Conservation (phyloP, 2,329 filamentous ascomycete genomes). For the Helicocarpus griseus region DNA sequence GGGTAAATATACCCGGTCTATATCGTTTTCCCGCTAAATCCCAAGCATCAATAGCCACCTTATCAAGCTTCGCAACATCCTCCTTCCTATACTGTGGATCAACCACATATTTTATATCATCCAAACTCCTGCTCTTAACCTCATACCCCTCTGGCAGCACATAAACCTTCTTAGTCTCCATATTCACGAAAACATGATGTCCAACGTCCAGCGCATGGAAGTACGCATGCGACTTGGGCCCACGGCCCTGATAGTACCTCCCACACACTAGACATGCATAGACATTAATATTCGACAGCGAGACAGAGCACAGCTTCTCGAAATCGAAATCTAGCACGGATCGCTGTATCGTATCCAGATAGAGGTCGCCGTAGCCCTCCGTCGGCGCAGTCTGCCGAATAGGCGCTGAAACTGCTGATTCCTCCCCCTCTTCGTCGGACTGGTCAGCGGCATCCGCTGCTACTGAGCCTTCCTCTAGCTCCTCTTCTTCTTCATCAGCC, state of each 20-base stretch:
- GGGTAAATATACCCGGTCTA: conserved; percentile 50
- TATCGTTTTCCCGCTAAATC: conserved; percentile 79
- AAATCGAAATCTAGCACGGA: conserved; percentile 95
- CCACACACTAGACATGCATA: conserved; percentile 96
- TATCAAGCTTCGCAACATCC: conserved; percentile 74
- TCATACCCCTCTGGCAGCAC: conserved; percentile 87
- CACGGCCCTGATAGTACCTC: conserved; percentile 93
- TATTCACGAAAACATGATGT: conserved; percentile 97
- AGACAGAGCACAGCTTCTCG: conserved; percentile 94
- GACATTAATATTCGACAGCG: conserved; percentile 95
- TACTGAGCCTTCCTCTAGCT: conserved; percentile 24
- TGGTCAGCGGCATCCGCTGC: conserved; percentile 16
- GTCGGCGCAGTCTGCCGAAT: conserved; percentile 66
- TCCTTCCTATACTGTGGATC: conserved; percentile 75
- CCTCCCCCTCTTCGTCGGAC: conserved; percentile 27
- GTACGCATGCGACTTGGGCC: conserved; percentile 90
- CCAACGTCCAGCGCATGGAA: conserved; percentile 92
- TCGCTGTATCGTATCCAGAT: conserved; percentile 93
- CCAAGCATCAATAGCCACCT: conserved; percentile 49
- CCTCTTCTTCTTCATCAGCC: conserved; percentile 60
- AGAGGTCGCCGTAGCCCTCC: conserved; percentile 87
- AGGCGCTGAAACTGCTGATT: conserved; percentile 27
- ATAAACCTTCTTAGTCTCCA: conserved; percentile 50
- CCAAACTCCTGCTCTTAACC: conserved; percentile 84
- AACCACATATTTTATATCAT: conserved; percentile 96